Percentiles rank a stretch among this genome's conserved stretches.
phyloP scores from a whole-genome alignment of 2,329 filamentous ascomycete genomes.

The Truncatella angustata region DNA sequence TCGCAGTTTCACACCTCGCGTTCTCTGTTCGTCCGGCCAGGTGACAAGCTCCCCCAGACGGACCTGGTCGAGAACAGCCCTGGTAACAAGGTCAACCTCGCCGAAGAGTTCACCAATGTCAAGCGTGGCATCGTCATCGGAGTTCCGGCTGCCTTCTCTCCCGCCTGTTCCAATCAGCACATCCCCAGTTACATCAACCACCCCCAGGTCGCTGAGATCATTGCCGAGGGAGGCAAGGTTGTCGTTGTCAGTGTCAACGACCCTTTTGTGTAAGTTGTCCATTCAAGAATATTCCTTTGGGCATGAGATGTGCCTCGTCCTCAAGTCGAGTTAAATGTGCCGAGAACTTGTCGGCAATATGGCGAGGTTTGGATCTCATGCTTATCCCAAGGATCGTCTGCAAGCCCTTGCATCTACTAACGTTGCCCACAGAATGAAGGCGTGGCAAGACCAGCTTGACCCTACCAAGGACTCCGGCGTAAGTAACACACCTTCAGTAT shows the following conservation, averaged over 20 bases:
- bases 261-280: slow-evolving; percentile 76
- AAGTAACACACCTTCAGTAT: slow-evolving; percentile 32
- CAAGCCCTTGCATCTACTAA: not conserved
- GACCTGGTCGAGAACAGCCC: slow-evolving; percentile 83
- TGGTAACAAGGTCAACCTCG: slow-evolving; percentile 85
- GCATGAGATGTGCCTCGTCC: not conserved
- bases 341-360: not conserved
- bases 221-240: slow-evolving; percentile 67
- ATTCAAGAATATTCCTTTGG: too few species aligned
- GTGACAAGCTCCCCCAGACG: slow-evolving; percentile 75
- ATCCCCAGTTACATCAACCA: slow-evolving; percentile 85
- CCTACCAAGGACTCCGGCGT: slow-evolving; percentile 73
- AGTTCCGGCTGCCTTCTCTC: slow-evolving; percentile 74
- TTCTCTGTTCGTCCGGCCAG: slow-evolving; percentile 66
- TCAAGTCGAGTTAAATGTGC: not conserved
- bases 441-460: slow-evolving; percentile 78
- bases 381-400: too few species aligned
- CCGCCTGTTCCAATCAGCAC: slow-evolving; percentile 61
- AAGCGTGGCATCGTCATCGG: slow-evolving; percentile 81
- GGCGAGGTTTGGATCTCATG: not conserved
- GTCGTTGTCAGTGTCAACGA: slow-evolving; percentile 95
- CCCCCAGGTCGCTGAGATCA: slow-evolving; percentile 60
- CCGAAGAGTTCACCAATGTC: slow-evolving; percentile 62
- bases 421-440: slow-evolving; percentile 68
- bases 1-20: slow-evolving; percentile 64